A percentile compares a stretch with the other conserved stretches of the same genome.
Conservation (phyloP, 1,284 basidiomycete genomes). For the Leccinum cinnamomeum region DNA sequence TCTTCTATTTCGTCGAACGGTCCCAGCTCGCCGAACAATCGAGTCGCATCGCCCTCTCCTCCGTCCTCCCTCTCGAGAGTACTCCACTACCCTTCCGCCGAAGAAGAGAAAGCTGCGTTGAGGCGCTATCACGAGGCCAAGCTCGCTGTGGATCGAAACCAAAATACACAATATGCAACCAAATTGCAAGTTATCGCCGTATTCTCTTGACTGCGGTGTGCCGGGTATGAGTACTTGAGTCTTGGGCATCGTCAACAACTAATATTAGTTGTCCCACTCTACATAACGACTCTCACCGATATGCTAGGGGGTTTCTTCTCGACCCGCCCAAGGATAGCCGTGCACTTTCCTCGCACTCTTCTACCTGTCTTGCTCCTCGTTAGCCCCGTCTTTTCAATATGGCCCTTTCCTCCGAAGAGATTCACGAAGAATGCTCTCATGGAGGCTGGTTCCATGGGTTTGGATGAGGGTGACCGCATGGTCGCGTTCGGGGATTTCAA, state of each 20-base stretch:
- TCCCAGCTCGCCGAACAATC: neutral
- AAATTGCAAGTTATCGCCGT: constrained; percentile 9
- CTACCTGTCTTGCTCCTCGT: constrained; percentile 21
- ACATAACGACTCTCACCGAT: neutral
- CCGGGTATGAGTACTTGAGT: constrained; percentile 11
- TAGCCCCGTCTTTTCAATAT: constrained; percentile 43
- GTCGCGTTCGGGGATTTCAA: constrained; percentile 94
- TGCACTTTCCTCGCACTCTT: constrained; percentile 6
- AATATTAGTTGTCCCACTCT: neutral
- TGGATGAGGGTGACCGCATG: constrained; percentile 70
- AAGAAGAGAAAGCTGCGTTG: constrained; percentile 66
- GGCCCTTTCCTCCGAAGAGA: constrained; percentile 83
- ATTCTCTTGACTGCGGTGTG: neutral
- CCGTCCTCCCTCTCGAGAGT: constrained; percentile 26
- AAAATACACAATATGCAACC: constrained; percentile 37
- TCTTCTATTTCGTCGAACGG: constrained; percentile 35
- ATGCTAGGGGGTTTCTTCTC: constrained; percentile 15
- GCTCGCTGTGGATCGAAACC: constrained; percentile 60
- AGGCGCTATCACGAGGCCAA: constrained; percentile 68
- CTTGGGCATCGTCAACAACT: neutral
- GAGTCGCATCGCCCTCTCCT: constrained; percentile 22
- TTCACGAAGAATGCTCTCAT: constrained; percentile 88
- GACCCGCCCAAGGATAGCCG: neutral
- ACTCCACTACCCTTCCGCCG: constrained; percentile 48
- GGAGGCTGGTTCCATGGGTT: constrained; percentile 77